Evolutionary conservation across 441 rosid genomes (phyloP), one percentile per base, ranked within the genome.

Genomic region (Melastoma candidum): DNA sequence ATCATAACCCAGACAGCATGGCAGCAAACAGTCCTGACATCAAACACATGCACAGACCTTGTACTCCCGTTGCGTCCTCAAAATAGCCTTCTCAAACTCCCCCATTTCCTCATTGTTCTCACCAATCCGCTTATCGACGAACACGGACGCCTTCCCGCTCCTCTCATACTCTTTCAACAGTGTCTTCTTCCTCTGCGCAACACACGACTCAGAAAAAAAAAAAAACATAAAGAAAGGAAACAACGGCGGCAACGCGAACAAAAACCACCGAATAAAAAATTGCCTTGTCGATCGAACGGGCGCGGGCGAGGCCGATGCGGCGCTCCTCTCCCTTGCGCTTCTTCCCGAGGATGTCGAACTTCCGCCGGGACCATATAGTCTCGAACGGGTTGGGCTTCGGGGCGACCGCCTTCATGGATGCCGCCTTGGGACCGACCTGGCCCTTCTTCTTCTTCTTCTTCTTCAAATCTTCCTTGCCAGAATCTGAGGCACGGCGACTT

Each of bases 241-340:
- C 26, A n/a, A 14, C 5, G 4, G 0, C 26, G 5, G 13, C 10
- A 7, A 49, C 12, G 36, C 24, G 4, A 27, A 46, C 22, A 17
- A n/a, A 5, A 45, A 47, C 13, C 2, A 26, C 27, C n/a, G 17
- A 1, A 2, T 50, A 3, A 29, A 29, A 29, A 6, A 29, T 29
- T 52, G 39, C 85, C 85, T 82, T 87, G 9, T 87, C 85, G 26
- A 92, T 81, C 14, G 82, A 81, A 1, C 62, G 75, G 36, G 89
- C 80, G 3, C 96, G 84, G 7, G 95, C 66, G 2, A 66, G 75
- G 13, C 90, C 90, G n/a, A 76, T 36, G 17, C 87, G 89, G 26
- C 78, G 79, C 51, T 92, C 88, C 56, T 85, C 96, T 2, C 98
- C 96, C 68, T 83, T 85, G 47, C 87, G 80, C 59, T 84, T 92